Base-by-base conservation (phyloP, 176 grass and related monocot species). In the Typha latifolia region DNA sequence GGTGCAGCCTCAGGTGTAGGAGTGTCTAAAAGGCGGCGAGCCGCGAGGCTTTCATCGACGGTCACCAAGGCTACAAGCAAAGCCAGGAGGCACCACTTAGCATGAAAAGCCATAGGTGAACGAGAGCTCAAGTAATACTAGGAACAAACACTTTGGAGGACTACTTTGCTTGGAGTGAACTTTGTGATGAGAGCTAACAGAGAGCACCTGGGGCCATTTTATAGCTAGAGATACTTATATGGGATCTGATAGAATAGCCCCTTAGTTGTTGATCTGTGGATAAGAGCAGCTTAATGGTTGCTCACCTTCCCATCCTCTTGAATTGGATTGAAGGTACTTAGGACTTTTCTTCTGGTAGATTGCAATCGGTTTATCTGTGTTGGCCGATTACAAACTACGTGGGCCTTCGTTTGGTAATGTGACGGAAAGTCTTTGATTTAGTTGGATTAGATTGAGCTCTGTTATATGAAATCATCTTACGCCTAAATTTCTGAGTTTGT, bases 1-100 rank as follows among this genome's bases (percentile, higher is more conserved):
- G 77, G 69, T 48, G 77, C 49, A 1, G 79, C 76, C 70, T 86
- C 77, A 31, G 85, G 90, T 3, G 82, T 37, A 18, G 70, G 51
- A 48, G 85, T 83, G 63, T 89, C 90, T 67, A 94, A 63, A 16
- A 94, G 85, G 81, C 34, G 77, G 24, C 82, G 85, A 73, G 82
- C 67, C 0, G 82, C 90, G 2, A 72, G 59, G 51, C 79, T 86
- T 49, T 82, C 61, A 75, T 83, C 69, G 51, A 86, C 74, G 73
- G 77, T 47, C 32, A 69, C 59, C 29, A 89, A 61, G 63, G 75
- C 69, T 49, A 94, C 50, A 48, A 84, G 70, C 69, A 94, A 66
- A 37, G 73, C 50, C 43, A 90, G 67, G 32, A 94, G 70, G 51
- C 11, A 75, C 32, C 80, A 72, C 37, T 43, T 43, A 72, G 26